phyloP scores from a whole-genome alignment of 306 rosid species.

The Prosopis cineraria region DNA sequence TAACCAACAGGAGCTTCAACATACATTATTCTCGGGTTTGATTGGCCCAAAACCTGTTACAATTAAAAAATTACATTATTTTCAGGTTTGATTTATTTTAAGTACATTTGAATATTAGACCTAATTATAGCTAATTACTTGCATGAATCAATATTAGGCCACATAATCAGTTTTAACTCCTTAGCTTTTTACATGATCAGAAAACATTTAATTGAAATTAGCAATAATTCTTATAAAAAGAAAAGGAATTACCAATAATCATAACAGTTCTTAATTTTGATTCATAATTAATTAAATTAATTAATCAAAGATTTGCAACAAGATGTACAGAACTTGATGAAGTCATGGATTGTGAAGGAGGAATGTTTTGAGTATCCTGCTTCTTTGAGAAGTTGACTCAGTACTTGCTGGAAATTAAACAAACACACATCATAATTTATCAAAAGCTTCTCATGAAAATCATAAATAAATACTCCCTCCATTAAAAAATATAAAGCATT shows the following conservation, averaged over 20 bases:
- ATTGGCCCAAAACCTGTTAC: constrained; percentile 67
- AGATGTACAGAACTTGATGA: constrained; percentile 62
- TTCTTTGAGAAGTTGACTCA: constrained; percentile 69
- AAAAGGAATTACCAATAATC: not conserved
- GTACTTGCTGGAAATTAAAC: constrained; percentile 59
- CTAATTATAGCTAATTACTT: not conserved
- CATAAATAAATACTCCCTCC: too few relatives aligned
- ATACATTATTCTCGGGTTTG: constrained; percentile 72
- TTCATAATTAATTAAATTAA: not conserved
- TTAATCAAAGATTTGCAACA: constrained; percentile 9
- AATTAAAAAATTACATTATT: constrained; percentile 22
- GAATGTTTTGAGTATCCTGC: constrained; percentile 79
- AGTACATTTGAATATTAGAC: not conserved
- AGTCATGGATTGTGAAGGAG: constrained; percentile 67
- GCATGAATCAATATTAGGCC: not conserved
- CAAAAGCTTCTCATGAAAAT: not conserved
- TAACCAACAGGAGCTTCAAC: constrained; percentile 84
- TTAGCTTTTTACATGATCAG: not conserved
- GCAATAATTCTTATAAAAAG: too few relatives aligned
- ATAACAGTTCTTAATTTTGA: not conserved
- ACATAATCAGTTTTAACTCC: not conserved
- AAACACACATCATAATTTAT: constrained; percentile 20
- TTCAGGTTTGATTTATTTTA: constrained; percentile 46
- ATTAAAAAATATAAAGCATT: too few relatives aligned
- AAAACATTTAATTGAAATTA: not conserved